phyloP scores from a whole-genome alignment of 805 yeast species.

The Peterozyma toletana region DNA sequence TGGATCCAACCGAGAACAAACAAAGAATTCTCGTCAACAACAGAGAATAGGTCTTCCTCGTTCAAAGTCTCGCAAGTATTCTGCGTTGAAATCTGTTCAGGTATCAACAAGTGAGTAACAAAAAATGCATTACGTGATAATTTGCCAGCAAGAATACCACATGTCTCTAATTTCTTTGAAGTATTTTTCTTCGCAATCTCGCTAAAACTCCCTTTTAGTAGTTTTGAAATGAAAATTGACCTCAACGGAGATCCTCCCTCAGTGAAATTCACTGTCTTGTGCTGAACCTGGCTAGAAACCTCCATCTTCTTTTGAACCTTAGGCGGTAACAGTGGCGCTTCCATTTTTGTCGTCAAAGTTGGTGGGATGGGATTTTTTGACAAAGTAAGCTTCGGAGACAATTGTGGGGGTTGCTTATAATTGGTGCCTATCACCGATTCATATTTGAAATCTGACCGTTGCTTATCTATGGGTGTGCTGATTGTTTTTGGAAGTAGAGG shows the following conservation, averaged over 20 bases:
- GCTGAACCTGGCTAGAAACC: slow-evolving; percentile 13
- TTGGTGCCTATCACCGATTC: too few relatives aligned
- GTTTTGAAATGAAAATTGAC: slow-evolving; percentile 40
- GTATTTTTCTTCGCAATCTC: slow-evolving; percentile 44
- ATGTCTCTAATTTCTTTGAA: slow-evolving; percentile 44
- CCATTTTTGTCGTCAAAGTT: background rate
- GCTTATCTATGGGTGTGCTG: too few relatives aligned
- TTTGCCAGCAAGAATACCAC: slow-evolving; percentile 61
- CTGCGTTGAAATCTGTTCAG: slow-evolving; percentile 54
- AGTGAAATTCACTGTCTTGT: slow-evolving; percentile 33
- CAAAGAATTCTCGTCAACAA: slow-evolving; percentile 45
- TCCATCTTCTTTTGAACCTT: background rate
- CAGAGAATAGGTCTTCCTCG: slow-evolving; percentile 52
- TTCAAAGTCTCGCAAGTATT: slow-evolving; percentile 57
- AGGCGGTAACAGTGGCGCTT: background rate
- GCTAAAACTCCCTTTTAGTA: slow-evolving; percentile 35
- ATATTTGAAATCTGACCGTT: too few relatives aligned
- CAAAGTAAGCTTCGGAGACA: background rate
- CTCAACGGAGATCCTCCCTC: slow-evolving; percentile 54
- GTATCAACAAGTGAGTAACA: slow-evolving; percentile 53
- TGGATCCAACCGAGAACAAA: slow-evolving; percentile 73
- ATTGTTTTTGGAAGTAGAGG: too few relatives aligned
- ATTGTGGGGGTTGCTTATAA: background rate
- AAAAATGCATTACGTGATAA: slow-evolving; percentile 56
- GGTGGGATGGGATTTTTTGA: background rate